These are phyloP conservation scores for Sphenostylis stenocarpa DNA, from an alignment of 306 rosid species.

Conservation along the genomic window DNA sequence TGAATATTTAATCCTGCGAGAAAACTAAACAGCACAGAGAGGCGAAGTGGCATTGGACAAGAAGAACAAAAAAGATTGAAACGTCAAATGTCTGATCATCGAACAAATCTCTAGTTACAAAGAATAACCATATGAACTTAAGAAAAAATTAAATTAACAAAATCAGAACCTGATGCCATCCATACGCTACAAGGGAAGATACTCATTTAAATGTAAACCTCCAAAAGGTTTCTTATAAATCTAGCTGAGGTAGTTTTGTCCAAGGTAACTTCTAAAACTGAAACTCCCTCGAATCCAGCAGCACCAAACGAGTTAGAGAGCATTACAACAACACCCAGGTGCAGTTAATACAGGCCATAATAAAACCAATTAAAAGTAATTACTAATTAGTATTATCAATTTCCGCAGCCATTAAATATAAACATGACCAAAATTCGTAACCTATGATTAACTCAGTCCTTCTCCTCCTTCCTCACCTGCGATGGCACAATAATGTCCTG, in stretches of 20 bases:
- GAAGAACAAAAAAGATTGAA: neutral
- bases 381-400: neutral
- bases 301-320: neutral
- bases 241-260: constrained; percentile 10
- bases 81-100: constrained; percentile 1
- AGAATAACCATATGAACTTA: constrained; percentile 9
- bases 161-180: constrained; percentile 12
- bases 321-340: neutral
- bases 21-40: neutral
- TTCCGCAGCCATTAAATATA: neutral
- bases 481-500: constrained; percentile 67
- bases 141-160: constrained; percentile 3
- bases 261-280: neutral
- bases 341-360: neutral
- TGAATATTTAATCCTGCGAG: neutral
- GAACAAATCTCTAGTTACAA: constrained; percentile 41
- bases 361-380: neutral
- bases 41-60: neutral
- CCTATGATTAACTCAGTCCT: neutral
- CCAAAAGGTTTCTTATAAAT: constrained; percentile 17
- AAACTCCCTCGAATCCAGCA: neutral
- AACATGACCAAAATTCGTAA: neutral
- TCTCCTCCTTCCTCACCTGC: constrained; percentile 48
- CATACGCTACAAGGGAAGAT: constrained; percentile 11
- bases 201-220: constrained; percentile 27